Evolutionary conservation across 1,284 basidiomycete species (phyloP), one percentile per base, ranked within the genome.

Genomic region (Austropuccinia psidii): DNA sequence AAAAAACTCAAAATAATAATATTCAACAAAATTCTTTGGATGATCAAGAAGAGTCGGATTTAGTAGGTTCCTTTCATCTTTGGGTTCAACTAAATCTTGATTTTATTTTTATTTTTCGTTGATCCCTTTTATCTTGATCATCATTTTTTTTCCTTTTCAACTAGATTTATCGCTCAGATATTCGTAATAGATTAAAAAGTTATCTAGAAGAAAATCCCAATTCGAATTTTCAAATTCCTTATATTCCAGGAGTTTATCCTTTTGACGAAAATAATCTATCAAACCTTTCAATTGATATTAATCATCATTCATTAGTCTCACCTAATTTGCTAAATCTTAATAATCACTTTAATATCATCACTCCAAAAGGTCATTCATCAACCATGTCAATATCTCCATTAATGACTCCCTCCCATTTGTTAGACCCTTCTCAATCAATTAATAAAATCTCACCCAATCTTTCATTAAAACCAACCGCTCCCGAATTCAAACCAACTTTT

Each of bases 391-490:
- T 54, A 7, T 24, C 65, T 41, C n/a, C 47, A 31, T 21, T 33
- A 52, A 27, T 31, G 50, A 52, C 31, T 37, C 31, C 27, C 52
- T 31, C 52, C 17, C 27, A 57, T 41, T 47, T 21, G 19, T 49
- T 39, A n/a, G 31, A 33, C 54, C 19, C 19, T 60, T 15, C 4
- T n/a, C n/a, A 39, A 24, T 60, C 57, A 37, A 27, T 24, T 24
- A 45, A 29, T 21, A 13, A 13, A 13, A 27, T 15, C 21, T 67
- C n/a, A 5, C n/a, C 55, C 43, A 21, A 37, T 27, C 37, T n/a
- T 58, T 21, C 68, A 5, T 49, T 73, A 31, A 73, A 73, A 57
- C 70, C 70, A 2, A 73, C 70, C 37, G 70, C 70, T 39, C 58
- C 58, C n/a, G 58, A 50, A 7, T 73, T 73, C 35, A 73, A 62